Percentiles rank a stretch among this genome's conserved stretches.
These are phyloP conservation scores for Leccinellum luteum DNA, from an alignment of 768 basidiomycete species.

Conservation along the genomic window DNA sequence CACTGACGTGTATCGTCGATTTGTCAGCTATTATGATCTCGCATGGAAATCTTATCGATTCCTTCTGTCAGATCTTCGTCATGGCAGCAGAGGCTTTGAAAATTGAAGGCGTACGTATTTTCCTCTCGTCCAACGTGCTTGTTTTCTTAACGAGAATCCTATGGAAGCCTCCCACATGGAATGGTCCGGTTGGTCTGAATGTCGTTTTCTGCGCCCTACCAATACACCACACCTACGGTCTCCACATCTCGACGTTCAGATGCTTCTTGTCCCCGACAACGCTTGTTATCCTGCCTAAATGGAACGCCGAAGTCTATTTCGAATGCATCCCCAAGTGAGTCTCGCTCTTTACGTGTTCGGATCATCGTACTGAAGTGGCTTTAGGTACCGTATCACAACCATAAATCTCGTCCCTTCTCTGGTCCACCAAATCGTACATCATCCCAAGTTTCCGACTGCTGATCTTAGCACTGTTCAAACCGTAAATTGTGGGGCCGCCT, in stretches of 20 bases:
- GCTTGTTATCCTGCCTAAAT: conserved; percentile 53
- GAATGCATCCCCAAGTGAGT: conserved; percentile 57
- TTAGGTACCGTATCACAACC: conserved; percentile 53
- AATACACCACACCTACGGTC: conserved; percentile 63
- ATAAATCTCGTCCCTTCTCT: conserved; percentile 60
- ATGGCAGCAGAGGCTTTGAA: conserved; percentile 29
- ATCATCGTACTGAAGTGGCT: not conserved
- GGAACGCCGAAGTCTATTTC: conserved; percentile 54
- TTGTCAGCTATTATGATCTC: conserved; percentile 67
- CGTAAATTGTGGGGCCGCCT: conserved; percentile 59
- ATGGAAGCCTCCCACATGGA: conserved; percentile 37
- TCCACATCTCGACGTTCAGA: conserved; percentile 53
- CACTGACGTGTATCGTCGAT: conserved; percentile 4
- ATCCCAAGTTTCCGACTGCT: conserved; percentile 41
- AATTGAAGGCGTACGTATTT: conserved; percentile 38
- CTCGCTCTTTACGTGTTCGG: not conserved
- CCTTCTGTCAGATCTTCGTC: conserved; percentile 39
- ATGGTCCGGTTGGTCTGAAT: conserved; percentile 45
- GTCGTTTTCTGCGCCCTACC: conserved; percentile 60
- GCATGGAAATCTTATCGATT: conserved; percentile 57
- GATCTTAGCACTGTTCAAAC: conserved; percentile 52
- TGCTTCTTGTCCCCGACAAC: conserved; percentile 46
- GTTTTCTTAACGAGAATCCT: not conserved
- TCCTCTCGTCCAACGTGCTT: not conserved
- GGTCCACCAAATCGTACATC: conserved; percentile 61